Evolutionary conservation across 1,139 yeast species (phyloP), one percentile per base, ranked within the genome.

Genomic region (Geotrichum citri-aurantii): DNA sequence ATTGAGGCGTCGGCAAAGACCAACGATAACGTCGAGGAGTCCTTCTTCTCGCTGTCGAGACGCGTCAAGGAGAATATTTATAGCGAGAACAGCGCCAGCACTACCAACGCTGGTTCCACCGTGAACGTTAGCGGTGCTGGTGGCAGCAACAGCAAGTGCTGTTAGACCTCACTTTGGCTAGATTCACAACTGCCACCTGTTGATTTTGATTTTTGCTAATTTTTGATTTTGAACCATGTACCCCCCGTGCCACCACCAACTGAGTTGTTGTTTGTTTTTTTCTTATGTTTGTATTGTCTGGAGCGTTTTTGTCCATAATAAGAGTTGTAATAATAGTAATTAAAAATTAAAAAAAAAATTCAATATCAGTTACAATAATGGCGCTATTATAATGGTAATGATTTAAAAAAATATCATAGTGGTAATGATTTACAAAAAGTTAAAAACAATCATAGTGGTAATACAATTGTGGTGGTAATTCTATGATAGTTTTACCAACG

Each of bases 1-100:
- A 81, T 93, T 71, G 99, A 93, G 77, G 95, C 98, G 26, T 84
- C 93, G 75, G 99, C 99, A 55, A 93, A 95, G 79, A 86, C 93
- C 58, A 92, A 91, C 69, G 85, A 84, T 63, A 91, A 92, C 70
- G 99, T 93, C 63, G 96, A 90, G 69, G 89, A 91, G 60, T 86
- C 95, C 58, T 93, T 93, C 77, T 85, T 88, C 75, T 89, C 89
- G 66, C 82, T 93, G 69, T 96, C 98, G n/a, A 83, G 88, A 54
- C 79, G 88, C 67, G 89, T 90, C 69, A 89, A 88, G 76, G 95
- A 88, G 60, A 88, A 86, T 72, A 84, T 85, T 68, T 77, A 76
- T 60, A 72, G 74, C 58, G 63, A 61, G 29, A 66, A 66, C 49
- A 59, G 60, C 24, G 53, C 64, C 24, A 66, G 64, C 46, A 61